Percentiles rank a stretch among this genome's conserved stretches.
Evolutionary conservation across 441 rosid species (phyloP).

Genomic region (Metrosideros polymorpha): DNA sequence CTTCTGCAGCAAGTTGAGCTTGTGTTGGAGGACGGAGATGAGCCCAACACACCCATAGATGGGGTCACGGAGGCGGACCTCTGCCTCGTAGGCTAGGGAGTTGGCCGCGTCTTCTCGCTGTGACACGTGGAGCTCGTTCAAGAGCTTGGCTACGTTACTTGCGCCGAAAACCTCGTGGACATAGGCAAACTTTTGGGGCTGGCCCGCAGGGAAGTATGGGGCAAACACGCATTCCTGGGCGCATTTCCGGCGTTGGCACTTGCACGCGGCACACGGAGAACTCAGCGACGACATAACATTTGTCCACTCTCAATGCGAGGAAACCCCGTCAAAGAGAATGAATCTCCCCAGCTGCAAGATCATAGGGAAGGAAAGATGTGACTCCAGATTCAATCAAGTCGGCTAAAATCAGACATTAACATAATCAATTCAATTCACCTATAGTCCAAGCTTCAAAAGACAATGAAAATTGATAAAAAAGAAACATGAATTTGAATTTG

Average conservation of each 20-base stretch:
- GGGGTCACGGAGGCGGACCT: conserved; percentile 6
- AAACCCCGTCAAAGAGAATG: neutral
- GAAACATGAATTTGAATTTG: neutral
- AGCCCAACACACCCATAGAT: conserved; percentile 6
- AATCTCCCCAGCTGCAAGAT: neutral
- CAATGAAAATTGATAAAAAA: neutral
- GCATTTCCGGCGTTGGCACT: conserved; percentile 10
- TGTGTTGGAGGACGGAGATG: conserved; percentile 8
- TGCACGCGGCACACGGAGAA: conserved; percentile 8
- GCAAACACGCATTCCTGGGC: conserved; percentile 9
- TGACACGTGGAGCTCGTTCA: neutral
- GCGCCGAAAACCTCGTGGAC: conserved; percentile 5
- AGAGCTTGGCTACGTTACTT: conserved; percentile 6
- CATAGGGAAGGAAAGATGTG: neutral
- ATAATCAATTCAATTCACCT: neutral
- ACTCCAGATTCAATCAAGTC: neutral
- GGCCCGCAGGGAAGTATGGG: conserved; percentile 6
- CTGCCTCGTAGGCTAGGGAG: conserved; percentile 4
- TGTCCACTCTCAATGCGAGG: neutral
- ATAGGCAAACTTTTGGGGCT: conserved; percentile 3
- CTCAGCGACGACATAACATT: conserved; percentile 1
- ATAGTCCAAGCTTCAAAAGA: neutral
- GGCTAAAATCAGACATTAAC: neutral
- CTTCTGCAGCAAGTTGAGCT: conserved; percentile 41
- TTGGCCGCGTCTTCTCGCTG: conserved; percentile 2